Base-by-base conservation (phyloP, 2,329 filamentous ascomycete genomes). In the Cytospora schulzeri region DNA sequence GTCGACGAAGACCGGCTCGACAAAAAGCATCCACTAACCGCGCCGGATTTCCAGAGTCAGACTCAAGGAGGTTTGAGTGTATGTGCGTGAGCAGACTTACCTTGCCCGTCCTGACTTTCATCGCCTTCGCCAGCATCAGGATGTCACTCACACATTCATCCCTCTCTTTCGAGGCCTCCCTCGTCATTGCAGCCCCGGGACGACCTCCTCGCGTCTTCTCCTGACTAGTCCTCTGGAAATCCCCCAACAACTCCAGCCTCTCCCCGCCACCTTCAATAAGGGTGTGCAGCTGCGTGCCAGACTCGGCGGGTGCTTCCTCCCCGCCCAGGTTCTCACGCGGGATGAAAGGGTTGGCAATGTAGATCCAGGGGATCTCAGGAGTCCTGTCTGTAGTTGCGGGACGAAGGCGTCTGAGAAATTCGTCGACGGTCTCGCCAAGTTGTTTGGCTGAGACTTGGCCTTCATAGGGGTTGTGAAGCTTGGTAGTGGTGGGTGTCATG, bases 1-100 rank as follows among this genome's bases (percentile, higher is more conserved):
- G 68, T 90, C 82, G 19, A 92, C 82, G 33, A 85, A 78, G 9
- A 76, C 72, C 0, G 78, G 72, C 0, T 76, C 70, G 15, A 83
- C 85, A 69, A 92, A 93, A 1, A 94, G 73, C 87, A 93, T 90
- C 91, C 91, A 93, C 86, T 90, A 41, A n/a, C 54, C 0, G 14
- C 17, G 19, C n/a, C 6, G 17, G 5, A 11, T 15, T 60, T 31
- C 29, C 6, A 22, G 11, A 17, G 22, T 60, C 24, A 60, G 50
- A 6, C 11, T 5, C 8, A 14, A 52, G 60, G 63, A 3, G 70
- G 67, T 17, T 33, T 38, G 29, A 11, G n/a, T 19, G 24, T n/a
- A 29, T 7, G 9, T 17, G 28, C 15, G 2, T 56, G n/a, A 19
- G 19, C 41, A 26, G 28, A 52, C 73, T 69, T 72, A 85, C 87